Evolutionary conservation across 2,329 filamentous ascomycete genomes (phyloP), one percentile per base, ranked within the genome.

Genomic region (Falciphora oryzae): DNA sequence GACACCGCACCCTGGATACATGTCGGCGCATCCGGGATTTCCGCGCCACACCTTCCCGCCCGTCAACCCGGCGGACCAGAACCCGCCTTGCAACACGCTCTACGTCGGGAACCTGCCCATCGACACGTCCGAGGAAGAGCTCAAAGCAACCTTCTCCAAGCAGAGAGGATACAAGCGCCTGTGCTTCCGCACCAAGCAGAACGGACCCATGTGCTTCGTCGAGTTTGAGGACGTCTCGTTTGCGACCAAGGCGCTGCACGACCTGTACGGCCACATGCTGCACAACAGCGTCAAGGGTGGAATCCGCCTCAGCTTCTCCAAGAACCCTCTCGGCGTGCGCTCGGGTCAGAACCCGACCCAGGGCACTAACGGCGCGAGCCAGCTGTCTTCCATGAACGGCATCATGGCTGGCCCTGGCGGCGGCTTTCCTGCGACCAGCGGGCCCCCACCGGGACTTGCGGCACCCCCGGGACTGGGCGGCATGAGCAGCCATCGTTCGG

Each of bases 151-250:
- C 73, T 99, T 99, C 73, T 93, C 90, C 31, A 94, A 93, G 77
- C 92, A 96, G 75, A 89, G 93, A 61, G 95, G 95, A 4, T 99
- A 97, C 80, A 98, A 96, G 78, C 86, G 95, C 32, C 86, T 99
- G 10, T 97, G 93, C 73, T 97, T 97, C 81, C 86, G 94, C 44
- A 96, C 93, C 64, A 98, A 98, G 80, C 87, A 91, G 69, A 97
- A 97, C 70, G 94, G 94, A 0, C 94, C 94, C 2, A 98, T 98
- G 93, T 98, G 95, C 74, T 98, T 98, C 75, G 95, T 99, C 53
- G 95, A 99, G 76, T 99, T 98, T 70, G 94, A 98, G 72, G 93
- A 97, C 71, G 84, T 96, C 14, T 90, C 91, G 1, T 94, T 92
- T 72, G 94, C 95, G 0, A 97, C 94, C 57, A 96, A 95, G 76